These are phyloP conservation scores for Pleurotus tuoliensis DNA, from an alignment of 768 basidiomycete genomes.

Conservation along the genomic window DNA sequence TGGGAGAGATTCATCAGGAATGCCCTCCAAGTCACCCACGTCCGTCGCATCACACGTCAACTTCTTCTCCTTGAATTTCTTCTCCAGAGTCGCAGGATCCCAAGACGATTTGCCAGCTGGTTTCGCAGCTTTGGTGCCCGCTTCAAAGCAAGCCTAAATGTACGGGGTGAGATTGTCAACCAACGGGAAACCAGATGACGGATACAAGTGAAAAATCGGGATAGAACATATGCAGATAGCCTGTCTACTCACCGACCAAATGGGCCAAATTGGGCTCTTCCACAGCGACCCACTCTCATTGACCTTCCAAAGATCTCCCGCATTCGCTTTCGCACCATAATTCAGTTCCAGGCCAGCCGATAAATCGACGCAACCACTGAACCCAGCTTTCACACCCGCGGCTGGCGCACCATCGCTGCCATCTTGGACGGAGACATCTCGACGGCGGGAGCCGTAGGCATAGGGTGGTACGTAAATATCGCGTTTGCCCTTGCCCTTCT, in stretches of 20 bases:
- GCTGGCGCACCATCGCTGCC: background rate
- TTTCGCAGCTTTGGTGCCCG: background rate
- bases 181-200: background rate
- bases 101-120: background rate
- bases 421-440: background rate
- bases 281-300: background rate
- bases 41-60: background rate
- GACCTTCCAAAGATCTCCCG: background rate
- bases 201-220: background rate
- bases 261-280: background rate
- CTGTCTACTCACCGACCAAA: background rate
- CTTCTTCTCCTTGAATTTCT: background rate
- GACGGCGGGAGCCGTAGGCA: background rate
- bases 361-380: background rate
- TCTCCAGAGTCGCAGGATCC: background rate
- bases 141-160: background rate
- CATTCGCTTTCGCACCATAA: background rate
- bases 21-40: background rate
- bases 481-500: background rate
- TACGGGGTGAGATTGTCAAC: too few relatives aligned
- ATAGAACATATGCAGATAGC: background rate
- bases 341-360: background rate
- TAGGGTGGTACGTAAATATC: background rate
- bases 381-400: background rate
- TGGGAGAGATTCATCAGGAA: background rate